These are phyloP conservation scores for Glomus cerebriforme DNA, from an alignment of 192 early-diverging fungal species.

Conservation along the genomic window DNA sequence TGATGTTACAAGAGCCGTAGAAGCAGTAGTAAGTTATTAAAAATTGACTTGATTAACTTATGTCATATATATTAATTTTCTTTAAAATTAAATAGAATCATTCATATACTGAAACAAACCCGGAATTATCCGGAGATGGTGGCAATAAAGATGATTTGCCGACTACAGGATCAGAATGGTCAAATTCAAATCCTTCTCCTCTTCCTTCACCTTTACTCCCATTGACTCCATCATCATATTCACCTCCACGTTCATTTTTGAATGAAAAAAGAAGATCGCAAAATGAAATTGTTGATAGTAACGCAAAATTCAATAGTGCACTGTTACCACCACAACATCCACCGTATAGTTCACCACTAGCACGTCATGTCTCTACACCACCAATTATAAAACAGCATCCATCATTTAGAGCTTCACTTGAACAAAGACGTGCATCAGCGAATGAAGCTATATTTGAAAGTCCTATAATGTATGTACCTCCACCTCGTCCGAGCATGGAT, in stretches of 20 bases:
- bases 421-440: conserved; percentile 29
- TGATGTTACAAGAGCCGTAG: conserved; percentile 61
- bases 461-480: conserved; percentile 11
- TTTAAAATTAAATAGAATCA: conserved; percentile 14
- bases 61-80: not conserved
- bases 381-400: not conserved
- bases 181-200: conserved; percentile 19
- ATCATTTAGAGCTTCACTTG: conserved; percentile 3
- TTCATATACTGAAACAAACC: conserved; percentile 16
- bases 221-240: conserved; percentile 21
- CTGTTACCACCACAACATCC: conserved; percentile 1
- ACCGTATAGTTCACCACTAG: conserved; percentile 18
- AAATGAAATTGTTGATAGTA: not conserved
- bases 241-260: not conserved
- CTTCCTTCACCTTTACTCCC: conserved; percentile 30
- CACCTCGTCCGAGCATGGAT: conserved; percentile 26
- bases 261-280: conserved; percentile 5
- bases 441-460: conserved; percentile 32
- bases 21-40: conserved; percentile 52
- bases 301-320: not conserved
- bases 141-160: not conserved
- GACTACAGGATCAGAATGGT: conserved; percentile 30
- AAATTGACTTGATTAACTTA: not conserved
- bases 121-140: conserved; percentile 11
- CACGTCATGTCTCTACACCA: conserved; percentile 9